Base-by-base conservation (phyloP, 352 stramenopile species). In the Phytophthora parvispora region DNA sequence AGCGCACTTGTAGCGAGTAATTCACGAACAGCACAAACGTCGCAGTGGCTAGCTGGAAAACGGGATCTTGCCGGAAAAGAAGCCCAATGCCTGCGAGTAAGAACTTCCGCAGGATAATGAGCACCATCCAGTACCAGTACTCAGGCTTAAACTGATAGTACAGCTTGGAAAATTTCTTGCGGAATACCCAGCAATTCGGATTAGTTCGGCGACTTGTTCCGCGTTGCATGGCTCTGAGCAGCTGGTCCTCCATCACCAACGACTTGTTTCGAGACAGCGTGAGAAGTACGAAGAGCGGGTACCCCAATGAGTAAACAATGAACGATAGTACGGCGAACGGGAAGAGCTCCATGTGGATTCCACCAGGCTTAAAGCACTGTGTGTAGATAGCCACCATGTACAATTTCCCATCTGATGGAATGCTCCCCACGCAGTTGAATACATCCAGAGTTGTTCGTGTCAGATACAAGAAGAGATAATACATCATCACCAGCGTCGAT, bases 131-230 rank as follows among this genome's bases (percentile, higher is more conserved):
- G 72, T 83, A 92, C 77, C 80, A 93, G 52, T 78, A 91, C 12
- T 83, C 75, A 16, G 90, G 90, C 72, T 94, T 95, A 72, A 95
- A 97, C 53, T 94, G 89, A 50, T 93, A 95, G 82, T 97, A 97
- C 9, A 97, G 70, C 60, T 90, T 90, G 32, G 83, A 77, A 60
- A 88, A 96, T 47, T 87, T 88, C 60, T 92, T 92, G 45, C 84
- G 84, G 62, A 91, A 91, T 16, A 84, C 81, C 69, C 72, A 89
- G 59, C 83, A 91, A 59, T 92, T 92, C 1, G 84, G 82, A 65
- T 90, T 90, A 15, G 80, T 89, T n/a, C 74, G 70, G n/a, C 82
- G 71, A 57, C 65, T 91, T 15, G 75, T 84, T 18, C 84, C 84
- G 28, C 83, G 60, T 22, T 77, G 72, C 80, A 90, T 90, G 2